A percentile compares a stretch with the other conserved stretches of the same genome.
These are phyloP conservation scores for Setaria italica DNA, from an alignment of 202 grass and related monocot species.

Conservation along the genomic window DNA sequence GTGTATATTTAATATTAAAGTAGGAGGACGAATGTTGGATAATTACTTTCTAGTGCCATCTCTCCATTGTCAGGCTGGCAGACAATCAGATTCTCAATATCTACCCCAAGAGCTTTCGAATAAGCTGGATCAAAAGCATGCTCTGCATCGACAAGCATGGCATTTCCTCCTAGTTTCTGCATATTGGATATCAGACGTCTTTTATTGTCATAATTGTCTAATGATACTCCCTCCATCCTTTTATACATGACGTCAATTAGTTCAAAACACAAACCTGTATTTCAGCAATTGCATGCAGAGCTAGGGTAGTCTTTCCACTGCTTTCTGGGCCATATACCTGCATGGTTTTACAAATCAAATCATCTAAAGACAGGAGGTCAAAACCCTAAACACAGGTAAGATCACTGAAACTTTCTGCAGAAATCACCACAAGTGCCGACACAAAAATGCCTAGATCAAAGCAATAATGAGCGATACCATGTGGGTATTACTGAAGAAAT, in stretches of 20 bases:
- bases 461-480: background rate
- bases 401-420: background rate
- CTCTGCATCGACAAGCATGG: constrained; percentile 99
- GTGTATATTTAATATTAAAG: background rate
- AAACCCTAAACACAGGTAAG: constrained; percentile 18
- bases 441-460: background rate
- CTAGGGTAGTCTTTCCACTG: constrained; percentile 96
- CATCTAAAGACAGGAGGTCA: background rate
- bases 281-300: constrained; percentile 97
- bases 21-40: constrained; percentile 5
- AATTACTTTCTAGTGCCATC: constrained; percentile 98
- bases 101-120: constrained; percentile 91
- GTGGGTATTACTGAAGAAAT: background rate
- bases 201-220: constrained; percentile 32
- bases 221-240: no score
- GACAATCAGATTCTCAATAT: constrained; percentile 99
- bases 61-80: constrained; percentile 98
- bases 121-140: constrained; percentile 98
- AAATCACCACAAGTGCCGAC: constrained; percentile 26
- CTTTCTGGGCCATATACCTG: constrained; percentile 98
- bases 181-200: constrained; percentile 36
- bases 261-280: constrained; percentile 70
- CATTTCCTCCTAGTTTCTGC: constrained; percentile 97
- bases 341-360: constrained; percentile 27
- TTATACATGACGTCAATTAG: no score